Evolutionary conservation across 2,329 filamentous ascomycete genomes (phyloP).

Genomic region (Colletotrichum incanum): DNA sequence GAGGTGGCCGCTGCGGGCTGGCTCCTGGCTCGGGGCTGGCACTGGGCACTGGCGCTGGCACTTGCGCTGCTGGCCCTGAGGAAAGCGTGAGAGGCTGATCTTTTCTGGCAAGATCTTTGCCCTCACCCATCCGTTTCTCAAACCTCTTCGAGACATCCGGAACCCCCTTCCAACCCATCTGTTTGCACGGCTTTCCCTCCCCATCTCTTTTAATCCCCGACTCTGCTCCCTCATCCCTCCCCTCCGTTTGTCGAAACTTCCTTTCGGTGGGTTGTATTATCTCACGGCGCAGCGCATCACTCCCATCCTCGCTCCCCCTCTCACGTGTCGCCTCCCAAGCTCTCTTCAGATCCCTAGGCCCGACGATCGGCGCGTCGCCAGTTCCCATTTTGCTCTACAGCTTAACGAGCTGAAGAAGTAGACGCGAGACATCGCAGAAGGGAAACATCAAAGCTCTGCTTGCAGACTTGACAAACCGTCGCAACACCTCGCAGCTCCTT

Average conservation of each 20-base stretch:
- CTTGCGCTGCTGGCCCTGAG: slow-evolving; percentile 28
- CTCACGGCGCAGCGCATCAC: slow-evolving; percentile 38
- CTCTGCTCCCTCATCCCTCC: slow-evolving; percentile 1
- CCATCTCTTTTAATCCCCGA: slow-evolving; percentile 42
- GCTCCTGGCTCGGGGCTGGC: slow-evolving; percentile 4
- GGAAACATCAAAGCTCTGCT: slow-evolving; percentile 42
- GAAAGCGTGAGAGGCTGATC: slow-evolving; percentile 38
- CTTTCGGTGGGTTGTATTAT: slow-evolving; percentile 37
- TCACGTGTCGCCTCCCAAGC: slow-evolving; percentile 40
- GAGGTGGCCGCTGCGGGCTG: slow-evolving; percentile 9
- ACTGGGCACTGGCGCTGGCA: slow-evolving; percentile 17
- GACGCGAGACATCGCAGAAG: slow-evolving; percentile 17
- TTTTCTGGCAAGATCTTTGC: slow-evolving; percentile 46
- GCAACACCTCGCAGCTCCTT: slow-evolving; percentile 38
- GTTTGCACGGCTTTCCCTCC: slow-evolving; percentile 38
- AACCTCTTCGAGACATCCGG: slow-evolving; percentile 46
- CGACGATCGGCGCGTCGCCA: slow-evolving; percentile 36
- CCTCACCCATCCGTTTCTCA: slow-evolving; percentile 45
- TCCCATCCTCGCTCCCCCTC: slow-evolving; percentile 23
- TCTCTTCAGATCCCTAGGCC: slow-evolving; percentile 22
- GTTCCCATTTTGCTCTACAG: slow-evolving; percentile 21
- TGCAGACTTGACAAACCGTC: slow-evolving; percentile 40
- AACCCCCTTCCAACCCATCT: slow-evolving; percentile 41
- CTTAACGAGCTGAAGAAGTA: slow-evolving; percentile 22
- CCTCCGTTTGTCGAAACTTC: slow-evolving; percentile 5